Percentiles rank a stretch among this genome's conserved stretches.
These are phyloP conservation scores for Achlya hypogyna DNA, from an alignment of 352 stramenopile genomes.

Conservation along the genomic window DNA sequence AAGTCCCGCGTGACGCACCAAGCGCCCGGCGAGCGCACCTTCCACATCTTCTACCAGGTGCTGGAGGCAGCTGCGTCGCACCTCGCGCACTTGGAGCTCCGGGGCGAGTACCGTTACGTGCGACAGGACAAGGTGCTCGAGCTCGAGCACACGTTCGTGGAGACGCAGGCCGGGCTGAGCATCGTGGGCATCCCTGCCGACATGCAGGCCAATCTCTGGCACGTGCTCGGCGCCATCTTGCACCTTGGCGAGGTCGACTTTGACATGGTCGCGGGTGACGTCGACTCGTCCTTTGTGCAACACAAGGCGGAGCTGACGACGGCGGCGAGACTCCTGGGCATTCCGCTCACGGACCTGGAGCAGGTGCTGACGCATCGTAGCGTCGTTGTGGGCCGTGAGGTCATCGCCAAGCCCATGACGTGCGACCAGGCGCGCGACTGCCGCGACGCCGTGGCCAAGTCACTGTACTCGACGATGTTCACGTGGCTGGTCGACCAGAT, in stretches of 20 bases:
- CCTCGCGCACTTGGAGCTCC: slow-evolving; percentile 52
- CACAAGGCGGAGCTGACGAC: slow-evolving; percentile 47
- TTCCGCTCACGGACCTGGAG: slow-evolving; percentile 47
- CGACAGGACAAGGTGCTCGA: slow-evolving; percentile 22
- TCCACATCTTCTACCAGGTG: slow-evolving; percentile 93
- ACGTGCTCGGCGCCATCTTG: slow-evolving; percentile 83
- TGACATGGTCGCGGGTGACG: slow-evolving; percentile 53
- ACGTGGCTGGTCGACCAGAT: slow-evolving; percentile 92
- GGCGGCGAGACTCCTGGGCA: slow-evolving; percentile 48
- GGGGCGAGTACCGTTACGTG: slow-evolving; percentile 59
- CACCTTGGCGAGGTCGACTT: slow-evolving; percentile 91
- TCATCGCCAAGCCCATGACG: slow-evolving; percentile 77
- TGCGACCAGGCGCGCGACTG: slow-evolving; percentile 70
- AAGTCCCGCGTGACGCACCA: slow-evolving; percentile 88
- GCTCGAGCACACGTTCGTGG: slow-evolving; percentile 25
- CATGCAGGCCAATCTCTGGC: slow-evolving; percentile 78
- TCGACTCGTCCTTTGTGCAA: slow-evolving; percentile 60
- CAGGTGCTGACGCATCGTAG: slow-evolving; percentile 68
- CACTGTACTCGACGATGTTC: slow-evolving; percentile 92
- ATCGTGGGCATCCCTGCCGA: slow-evolving; percentile 82
- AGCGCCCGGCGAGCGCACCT: slow-evolving; percentile 82
- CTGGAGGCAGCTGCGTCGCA: slow-evolving; percentile 29
- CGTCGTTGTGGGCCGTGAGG: slow-evolving; percentile 72
- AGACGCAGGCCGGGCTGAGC: slow-evolving; percentile 79
- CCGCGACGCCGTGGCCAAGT: slow-evolving; percentile 93